Conservation (phyloP, 2,329 filamentous ascomycete genomes). For the Colletotrichum echinochloae region DNA sequence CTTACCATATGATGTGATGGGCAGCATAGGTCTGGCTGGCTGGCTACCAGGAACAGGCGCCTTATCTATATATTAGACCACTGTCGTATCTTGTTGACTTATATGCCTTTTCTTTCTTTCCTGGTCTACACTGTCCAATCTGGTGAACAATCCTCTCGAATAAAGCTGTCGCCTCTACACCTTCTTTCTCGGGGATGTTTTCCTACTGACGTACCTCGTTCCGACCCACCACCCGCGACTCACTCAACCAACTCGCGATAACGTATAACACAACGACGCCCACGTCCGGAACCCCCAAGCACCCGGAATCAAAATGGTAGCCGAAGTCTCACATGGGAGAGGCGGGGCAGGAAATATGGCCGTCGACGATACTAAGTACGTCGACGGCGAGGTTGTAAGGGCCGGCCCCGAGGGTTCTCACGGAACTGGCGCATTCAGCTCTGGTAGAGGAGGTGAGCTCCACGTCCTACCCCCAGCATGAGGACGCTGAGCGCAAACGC, state of each 20-base stretch:
- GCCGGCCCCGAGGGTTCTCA: conserved; percentile 66
- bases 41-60: conserved; percentile 29
- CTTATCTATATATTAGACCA: conserved; percentile 38
- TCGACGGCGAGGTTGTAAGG: conserved; percentile 72
- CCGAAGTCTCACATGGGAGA: conserved; percentile 70
- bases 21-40: background rate
- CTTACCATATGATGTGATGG: conserved; percentile 37
- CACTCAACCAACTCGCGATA: background rate
- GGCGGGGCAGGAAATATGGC: conserved; percentile 73
- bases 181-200: background rate
- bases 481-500: conserved; percentile 9
- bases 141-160: conserved; percentile 13
- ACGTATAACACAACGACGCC: background rate
- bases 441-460: conserved; percentile 68
- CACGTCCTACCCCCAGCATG: background rate
- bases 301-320: conserved; percentile 48
- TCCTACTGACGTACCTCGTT: background rate
- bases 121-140: background rate
- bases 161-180: conserved; percentile 10
- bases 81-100: conserved; percentile 37
- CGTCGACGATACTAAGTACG: conserved; percentile 68
- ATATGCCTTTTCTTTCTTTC: background rate
- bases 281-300: background rate
- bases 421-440: conserved; percentile 68
- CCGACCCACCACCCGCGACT: conserved; percentile 2